Evolutionary conservation across 768 basidiomycete genomes (phyloP), one percentile per base, ranked within the genome.

Genomic region (Lanmaoa rubissima): DNA sequence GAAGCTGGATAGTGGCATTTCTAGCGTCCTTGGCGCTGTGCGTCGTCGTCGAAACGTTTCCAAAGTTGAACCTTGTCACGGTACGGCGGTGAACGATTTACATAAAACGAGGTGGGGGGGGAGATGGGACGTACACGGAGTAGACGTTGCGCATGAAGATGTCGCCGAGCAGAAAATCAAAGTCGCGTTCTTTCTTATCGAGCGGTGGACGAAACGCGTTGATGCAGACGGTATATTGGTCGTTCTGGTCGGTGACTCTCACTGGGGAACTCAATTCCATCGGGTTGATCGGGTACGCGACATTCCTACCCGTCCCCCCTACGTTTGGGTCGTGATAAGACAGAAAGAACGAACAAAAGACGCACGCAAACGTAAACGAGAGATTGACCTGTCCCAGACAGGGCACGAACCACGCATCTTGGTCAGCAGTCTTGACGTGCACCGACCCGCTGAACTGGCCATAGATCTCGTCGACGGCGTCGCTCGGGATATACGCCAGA

Each of bases 61-160:
- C 78, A 61, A 79, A 79, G 54, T 79, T 73, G 67, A 73, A 79
- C 4, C 78, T 24, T 78, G 40, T 1, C 45, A 0, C 10, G 47
- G 46, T 13, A 12, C 2, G n/a, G 14, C 9, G 38, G 19, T 5
- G 32, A 32, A 26, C 9, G 21, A 24, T 24, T 2, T 24, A 24
- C 21, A 24, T 54, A 26, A 5, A 19, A 12, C 8, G 3, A 1
- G 17, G 26, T 1, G 7, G 1, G 10, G 12, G 1, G 6, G 3
- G 17, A 17, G 8, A 55, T 26, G 21, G 21, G 4, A 5, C 76
- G 5, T 65, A 79, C 77, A 78, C 73, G 1, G 74, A 67, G 53
- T 79, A 79, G 26, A 77, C 75, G 51, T 80, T 79, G 35, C 79
- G 75, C 61, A 80, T 71, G 65, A 78, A 79, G 5, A 75, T 68